Base-by-base conservation (phyloP, 192 early-diverging fungal genomes). In the Coemansia sp. region DNA sequence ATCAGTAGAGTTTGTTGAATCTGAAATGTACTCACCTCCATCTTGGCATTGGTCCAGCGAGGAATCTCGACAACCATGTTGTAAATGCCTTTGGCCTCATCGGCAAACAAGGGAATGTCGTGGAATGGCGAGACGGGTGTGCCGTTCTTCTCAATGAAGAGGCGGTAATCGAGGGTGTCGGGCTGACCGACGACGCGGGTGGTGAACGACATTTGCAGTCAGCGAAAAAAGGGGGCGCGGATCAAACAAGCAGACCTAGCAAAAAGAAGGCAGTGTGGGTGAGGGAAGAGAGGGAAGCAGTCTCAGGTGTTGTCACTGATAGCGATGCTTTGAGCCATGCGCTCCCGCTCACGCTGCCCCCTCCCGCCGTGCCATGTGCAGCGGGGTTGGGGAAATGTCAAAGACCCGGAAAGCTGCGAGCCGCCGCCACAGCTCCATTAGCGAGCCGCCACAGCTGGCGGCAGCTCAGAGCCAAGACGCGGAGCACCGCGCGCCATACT, bases 1-100 rank as follows among this genome's bases (percentile, higher is more conserved):
- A 29, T 18, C 9, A 18, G 7, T 25, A n/a, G 26, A 47, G n/a
- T 9, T 26, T 8, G 27, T 30, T 17, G 45, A 47, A 47, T 47
- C 27, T 36, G 21, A 25, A 79, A 70, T 11, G 17, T 18, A 47
- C 65, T 56, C 59, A 68, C 65, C 65, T 96, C 96, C 60, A 96
- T 81, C 85, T 98, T 98, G 70, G 92, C 96, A 80, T 98, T 98
- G 65, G 93, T 88, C 96, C 94, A 99, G 57, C 94, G 84, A 46
- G 96, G 96, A 45, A 97, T 92, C 78, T 97, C 96, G 53, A 99
- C 94, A 63, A 99, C 83, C 90, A 97, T 94, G 90, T 98, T 98
- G 75, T 92, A 84, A 56, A 96, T 81, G 33, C 86, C 90, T 77
- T 93, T 92, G 46, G 88, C 87, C 49, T 83, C 84, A 68, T 95